Percentiles rank a stretch among this genome's conserved stretches.
These are phyloP conservation scores for Hymenoscyphus occultus DNA, from an alignment of 2,329 filamentous ascomycete species.

Conservation along the genomic window DNA sequence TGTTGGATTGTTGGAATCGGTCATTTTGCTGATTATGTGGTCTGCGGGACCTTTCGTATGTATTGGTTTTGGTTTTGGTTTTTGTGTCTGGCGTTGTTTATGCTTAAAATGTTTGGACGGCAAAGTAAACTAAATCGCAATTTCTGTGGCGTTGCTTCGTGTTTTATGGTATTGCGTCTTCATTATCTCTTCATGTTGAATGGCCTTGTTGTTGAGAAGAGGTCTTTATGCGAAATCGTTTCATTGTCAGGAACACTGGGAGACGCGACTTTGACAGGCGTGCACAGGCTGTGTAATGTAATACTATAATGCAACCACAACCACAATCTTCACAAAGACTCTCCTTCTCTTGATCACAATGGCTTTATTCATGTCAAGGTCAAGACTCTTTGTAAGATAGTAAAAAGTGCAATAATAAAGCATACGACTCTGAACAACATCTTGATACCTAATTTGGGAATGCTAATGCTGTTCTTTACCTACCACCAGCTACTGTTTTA, in stretches of 20 bases:
- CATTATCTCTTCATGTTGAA: not conserved
- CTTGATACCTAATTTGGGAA: too few species aligned
- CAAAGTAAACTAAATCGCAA: not conserved
- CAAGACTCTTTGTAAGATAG: too few species aligned
- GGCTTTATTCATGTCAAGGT: too few species aligned
- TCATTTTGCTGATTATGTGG: not conserved
- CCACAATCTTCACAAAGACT: too few species aligned
- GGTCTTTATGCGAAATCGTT: constrained; percentile 9
- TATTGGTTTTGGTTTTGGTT: not conserved
- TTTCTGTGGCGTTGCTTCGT: not conserved
- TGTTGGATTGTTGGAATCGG: constrained; percentile 29
- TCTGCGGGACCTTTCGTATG: not conserved
- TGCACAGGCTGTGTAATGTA: not conserved
- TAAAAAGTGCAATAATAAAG: too few species aligned
- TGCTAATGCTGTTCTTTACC: too few species aligned
- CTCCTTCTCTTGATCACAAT: too few species aligned
- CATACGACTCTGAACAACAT: too few species aligned
- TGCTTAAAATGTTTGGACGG: not conserved
- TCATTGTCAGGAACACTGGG: constrained; percentile 9
- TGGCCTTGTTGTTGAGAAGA: not conserved
- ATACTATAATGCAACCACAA: too few species aligned
- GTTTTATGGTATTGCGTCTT: not conserved
- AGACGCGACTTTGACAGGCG: constrained; percentile 6
- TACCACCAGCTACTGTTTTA: too few species aligned
- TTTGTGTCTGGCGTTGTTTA: not conserved